Evolutionary conservation across 495 filamentous ascomycete species (phyloP), one percentile per base, ranked within the genome.

Genomic region (Penicilliopsis zonata): DNA sequence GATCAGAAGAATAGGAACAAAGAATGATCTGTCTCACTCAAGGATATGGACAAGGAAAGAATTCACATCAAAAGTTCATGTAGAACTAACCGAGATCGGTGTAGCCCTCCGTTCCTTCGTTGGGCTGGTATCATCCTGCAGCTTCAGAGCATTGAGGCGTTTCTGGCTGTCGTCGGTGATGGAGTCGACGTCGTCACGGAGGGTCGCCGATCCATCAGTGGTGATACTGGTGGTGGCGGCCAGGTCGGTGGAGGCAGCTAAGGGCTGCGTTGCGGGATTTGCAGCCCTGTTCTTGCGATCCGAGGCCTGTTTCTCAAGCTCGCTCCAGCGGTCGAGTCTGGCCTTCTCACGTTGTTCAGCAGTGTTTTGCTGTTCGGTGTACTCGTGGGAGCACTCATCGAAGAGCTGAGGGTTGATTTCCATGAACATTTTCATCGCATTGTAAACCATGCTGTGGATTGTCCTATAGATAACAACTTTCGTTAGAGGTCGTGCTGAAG

Each of bases 371-470:
- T 86, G 77, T 50, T 96, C 90, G n/a, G 86, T 88, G 52, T 96
- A 99, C 37, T 94, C 86, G 46, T 93, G 86, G 5, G 88, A 94
- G 60, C 90, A 99, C 47, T 96, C 90, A 42, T 99, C 90, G 50
- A 99, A 99, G 15, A 99, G 78, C 47, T 93, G 85, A 10, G 90
- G 90, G 46, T 99, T 96, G 46, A 99, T 95, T 56, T 99, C 90
- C 90, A 99, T 99, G 59, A 99, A 99, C 27, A 99, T 77, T 52
- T 99, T 99, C 90, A 99, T 99, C 29, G 90, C 90, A 49, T 96
- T 99, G 52, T 96, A 99, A 12, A 99, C 90, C 92, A 99, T 96
- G 48, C 92, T 90, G 47, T 99, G 92, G 42, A 99, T 99, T 8
- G 90, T 99, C 41, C 90, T 98, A 35, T 12, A 30, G 4, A 25